phyloP scores from a whole-genome alignment of 2,329 filamentous ascomycete genomes.

The Coleophoma cylindrospora region DNA sequence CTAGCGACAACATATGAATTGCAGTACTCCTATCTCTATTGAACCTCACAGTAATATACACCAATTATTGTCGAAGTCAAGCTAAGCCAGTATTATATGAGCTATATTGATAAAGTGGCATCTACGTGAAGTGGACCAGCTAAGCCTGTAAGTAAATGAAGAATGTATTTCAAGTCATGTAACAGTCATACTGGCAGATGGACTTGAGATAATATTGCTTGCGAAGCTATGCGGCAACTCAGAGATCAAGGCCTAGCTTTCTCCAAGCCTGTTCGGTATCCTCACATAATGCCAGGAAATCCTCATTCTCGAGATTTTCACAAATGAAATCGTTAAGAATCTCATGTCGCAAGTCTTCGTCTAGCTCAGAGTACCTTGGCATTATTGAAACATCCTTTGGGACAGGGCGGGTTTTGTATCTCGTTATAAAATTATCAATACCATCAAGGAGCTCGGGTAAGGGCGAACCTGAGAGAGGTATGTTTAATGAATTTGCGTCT shows the following conservation, averaged over 20 bases:
- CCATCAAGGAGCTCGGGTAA: conserved; percentile 7
- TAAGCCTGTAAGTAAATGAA: too few relatives aligned
- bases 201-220: too few relatives aligned
- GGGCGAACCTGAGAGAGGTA: conserved; percentile 4
- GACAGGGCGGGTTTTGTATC: conserved; percentile 14
- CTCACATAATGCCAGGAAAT: conserved; percentile 44
- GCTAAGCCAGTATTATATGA: too few relatives aligned
- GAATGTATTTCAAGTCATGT: too few relatives aligned
- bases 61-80: too few relatives aligned
- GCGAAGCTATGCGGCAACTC: too few relatives aligned
- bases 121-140: too few relatives aligned
- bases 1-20: too few relatives aligned
- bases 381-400: conserved; percentile 20
- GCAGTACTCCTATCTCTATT: too few relatives aligned
- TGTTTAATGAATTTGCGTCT: background rate
- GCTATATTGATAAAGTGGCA: too few relatives aligned
- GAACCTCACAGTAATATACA: too few relatives aligned
- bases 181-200: too few relatives aligned
- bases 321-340: conserved; percentile 45
- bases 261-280: conserved; percentile 45
- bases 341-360: conserved; percentile 32
- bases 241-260: conserved; percentile 35
- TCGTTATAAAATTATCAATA: conserved; percentile 17
- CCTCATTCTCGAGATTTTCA: conserved; percentile 39
- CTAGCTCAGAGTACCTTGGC: conserved; percentile 17